These are phyloP conservation scores for Eimeria sp. DNA, from an alignment of 169 alveolate species.

Conservation along the genomic window DNA sequence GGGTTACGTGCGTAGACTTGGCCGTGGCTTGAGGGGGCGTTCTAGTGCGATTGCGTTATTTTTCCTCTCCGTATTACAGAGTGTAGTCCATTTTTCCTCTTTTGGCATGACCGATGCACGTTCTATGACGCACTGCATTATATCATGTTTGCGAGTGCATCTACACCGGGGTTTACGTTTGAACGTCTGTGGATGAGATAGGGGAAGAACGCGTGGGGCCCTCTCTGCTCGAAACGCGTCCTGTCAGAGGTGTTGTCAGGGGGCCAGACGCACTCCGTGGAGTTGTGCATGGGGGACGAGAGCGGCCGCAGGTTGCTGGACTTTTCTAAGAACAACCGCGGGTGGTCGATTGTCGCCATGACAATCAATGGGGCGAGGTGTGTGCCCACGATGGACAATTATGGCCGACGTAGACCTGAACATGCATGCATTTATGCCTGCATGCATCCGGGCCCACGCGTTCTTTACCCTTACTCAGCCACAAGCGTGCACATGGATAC, in stretches of 20 bases:
- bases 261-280: conserved; percentile 35
- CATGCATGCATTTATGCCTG: background rate
- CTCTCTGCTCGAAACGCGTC: conserved; percentile 72
- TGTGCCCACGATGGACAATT: background rate
- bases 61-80: background rate
- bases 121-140: background rate
- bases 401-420: background rate
- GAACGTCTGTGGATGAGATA: background rate
- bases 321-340: conserved; percentile 69
- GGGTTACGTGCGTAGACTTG: background rate
- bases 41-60: background rate
- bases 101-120: background rate
- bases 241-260: conserved; percentile 54
- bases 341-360: conserved; percentile 72
- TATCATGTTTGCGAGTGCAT: background rate
- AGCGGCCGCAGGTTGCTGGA: conserved; percentile 67
- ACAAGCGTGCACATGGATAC: background rate
- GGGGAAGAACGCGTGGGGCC: conserved; percentile 79
- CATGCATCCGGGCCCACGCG: background rate
- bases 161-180: background rate
- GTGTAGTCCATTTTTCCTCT: background rate
- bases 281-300: conserved; percentile 70
- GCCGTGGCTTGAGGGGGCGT: background rate
- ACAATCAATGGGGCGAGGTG: conserved; percentile 76
- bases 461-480: background rate